A percentile compares a stretch with the other conserved stretches of the same genome.
Evolutionary conservation across 768 basidiomycete genomes (phyloP).

Genomic region (Termitomyces sp.): DNA sequence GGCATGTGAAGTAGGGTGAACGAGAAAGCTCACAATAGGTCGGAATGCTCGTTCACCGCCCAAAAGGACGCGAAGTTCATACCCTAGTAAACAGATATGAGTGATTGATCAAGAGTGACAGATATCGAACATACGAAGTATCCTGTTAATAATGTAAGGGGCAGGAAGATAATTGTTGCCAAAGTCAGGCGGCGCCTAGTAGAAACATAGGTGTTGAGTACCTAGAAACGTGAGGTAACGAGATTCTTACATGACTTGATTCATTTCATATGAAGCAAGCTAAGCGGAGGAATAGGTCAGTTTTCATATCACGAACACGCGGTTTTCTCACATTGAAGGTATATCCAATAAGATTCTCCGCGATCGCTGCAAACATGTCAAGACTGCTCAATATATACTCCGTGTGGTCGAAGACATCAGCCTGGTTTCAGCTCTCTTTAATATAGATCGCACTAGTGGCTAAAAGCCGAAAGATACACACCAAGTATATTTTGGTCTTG

Average conservation of each 20-base stretch:
- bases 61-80: conserved; percentile 66
- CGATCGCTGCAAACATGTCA: conserved; percentile 71
- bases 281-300: conserved; percentile 20
- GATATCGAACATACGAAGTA: conserved; percentile 54
- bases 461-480: conserved; percentile 23
- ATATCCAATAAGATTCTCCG: conserved; percentile 70
- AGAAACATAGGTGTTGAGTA: neutral
- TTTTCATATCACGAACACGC: neutral
- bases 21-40: conserved; percentile 40
- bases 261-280: conserved; percentile 76
- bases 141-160: conserved; percentile 67
- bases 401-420: conserved; percentile 76
- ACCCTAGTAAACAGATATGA: conserved; percentile 36
- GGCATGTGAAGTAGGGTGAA: neutral
- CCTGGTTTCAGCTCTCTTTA: conserved; percentile 33
- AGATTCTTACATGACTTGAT: conserved; percentile 56
- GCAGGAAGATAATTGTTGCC: conserved; percentile 68
- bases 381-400: conserved; percentile 67
- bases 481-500: conserved; percentile 67
- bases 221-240: conserved; percentile 14
- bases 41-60: conserved; percentile 39
- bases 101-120: neutral
- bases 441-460: neutral
- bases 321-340: conserved; percentile 61
- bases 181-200: conserved; percentile 63